A percentile compares a stretch with the other conserved stretches of the same genome.
These are phyloP conservation scores for Ceratobasidium sp. DNA, from an alignment of 1,284 basidiomycete genomes.

Conservation along the genomic window DNA sequence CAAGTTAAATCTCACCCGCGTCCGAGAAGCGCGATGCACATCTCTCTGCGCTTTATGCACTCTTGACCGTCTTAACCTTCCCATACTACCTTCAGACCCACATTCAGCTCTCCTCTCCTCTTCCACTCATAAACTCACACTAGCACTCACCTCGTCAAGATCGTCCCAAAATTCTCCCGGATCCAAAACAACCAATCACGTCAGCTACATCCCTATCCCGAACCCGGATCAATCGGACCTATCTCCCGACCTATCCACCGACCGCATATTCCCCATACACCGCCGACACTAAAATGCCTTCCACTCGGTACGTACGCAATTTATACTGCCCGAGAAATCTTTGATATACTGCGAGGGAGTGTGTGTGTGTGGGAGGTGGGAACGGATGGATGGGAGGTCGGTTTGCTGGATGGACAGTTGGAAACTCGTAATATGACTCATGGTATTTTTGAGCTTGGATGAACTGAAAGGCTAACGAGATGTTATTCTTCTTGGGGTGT, in stretches of 20 bases:
- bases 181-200: constrained; percentile 13
- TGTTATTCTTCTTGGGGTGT: constrained; percentile 8
- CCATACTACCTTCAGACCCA: constrained; percentile 63
- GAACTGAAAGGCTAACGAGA: background rate
- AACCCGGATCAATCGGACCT: constrained; percentile 4
- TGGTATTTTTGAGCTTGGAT: constrained; percentile 10
- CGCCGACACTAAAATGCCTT: constrained; percentile 45
- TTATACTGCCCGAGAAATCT: background rate
- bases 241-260: constrained; percentile 18
- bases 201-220: constrained; percentile 16
- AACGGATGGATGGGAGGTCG: constrained; percentile 19
- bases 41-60: constrained; percentile 80
- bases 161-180: constrained; percentile 36
- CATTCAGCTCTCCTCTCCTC: background rate
- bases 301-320: constrained; percentile 39
- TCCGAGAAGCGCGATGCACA: constrained; percentile 77
- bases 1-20: constrained; percentile 65
- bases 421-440: constrained; percentile 1
- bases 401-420: constrained; percentile 18
- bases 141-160: constrained; percentile 11
- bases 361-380: background rate
- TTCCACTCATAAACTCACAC: background rate
- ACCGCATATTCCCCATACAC: constrained; percentile 17
- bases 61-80: constrained; percentile 79
- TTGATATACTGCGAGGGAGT: background rate